Conservation (phyloP, 352 stramenopile species). For the Pythium graminicola region DNA sequence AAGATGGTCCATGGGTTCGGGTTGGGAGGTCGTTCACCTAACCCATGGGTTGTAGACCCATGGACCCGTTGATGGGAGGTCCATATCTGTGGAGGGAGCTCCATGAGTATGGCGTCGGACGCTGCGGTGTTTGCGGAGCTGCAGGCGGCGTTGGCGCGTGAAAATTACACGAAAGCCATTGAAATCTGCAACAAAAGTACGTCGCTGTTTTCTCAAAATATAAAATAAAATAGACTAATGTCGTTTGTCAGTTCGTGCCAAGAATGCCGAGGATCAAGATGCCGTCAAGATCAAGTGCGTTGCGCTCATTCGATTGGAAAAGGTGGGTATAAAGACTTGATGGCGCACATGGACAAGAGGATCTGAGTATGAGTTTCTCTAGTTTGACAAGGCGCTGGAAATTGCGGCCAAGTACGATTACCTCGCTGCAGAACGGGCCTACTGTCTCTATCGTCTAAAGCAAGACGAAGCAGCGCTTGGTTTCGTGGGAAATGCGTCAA, state of each 20-base stretch:
- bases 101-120: constrained; percentile 24
- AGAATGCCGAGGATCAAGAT: constrained; percentile 62
- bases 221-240: not conserved
- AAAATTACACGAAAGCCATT: constrained; percentile 73
- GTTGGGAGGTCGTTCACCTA: too few relatives aligned
- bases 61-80: constrained; percentile 1
- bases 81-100: not conserved
- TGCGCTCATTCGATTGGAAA: constrained; percentile 72
- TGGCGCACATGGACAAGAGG: not conserved
- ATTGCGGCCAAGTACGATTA: constrained; percentile 63
- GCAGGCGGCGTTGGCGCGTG: constrained; percentile 58
- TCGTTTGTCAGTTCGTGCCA: constrained; percentile 49
- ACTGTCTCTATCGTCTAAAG: constrained; percentile 81
- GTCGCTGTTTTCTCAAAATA: constrained; percentile 1
- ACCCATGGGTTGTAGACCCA: constrained; percentile 1
- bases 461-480: constrained; percentile 58
- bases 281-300: constrained; percentile 80
- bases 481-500: constrained; percentile 28
- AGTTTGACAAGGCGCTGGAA: constrained; percentile 85
- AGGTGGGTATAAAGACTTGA: constrained; percentile 28
- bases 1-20: constrained; percentile 7
- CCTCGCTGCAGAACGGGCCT: constrained; percentile 56
- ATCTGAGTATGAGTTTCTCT: not conserved
- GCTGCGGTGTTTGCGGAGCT: constrained; percentile 70
- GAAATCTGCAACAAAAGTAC: constrained; percentile 86